Evolutionary conservation across 441 rosid species (phyloP).

Genomic region (Erodium texanum): DNA sequence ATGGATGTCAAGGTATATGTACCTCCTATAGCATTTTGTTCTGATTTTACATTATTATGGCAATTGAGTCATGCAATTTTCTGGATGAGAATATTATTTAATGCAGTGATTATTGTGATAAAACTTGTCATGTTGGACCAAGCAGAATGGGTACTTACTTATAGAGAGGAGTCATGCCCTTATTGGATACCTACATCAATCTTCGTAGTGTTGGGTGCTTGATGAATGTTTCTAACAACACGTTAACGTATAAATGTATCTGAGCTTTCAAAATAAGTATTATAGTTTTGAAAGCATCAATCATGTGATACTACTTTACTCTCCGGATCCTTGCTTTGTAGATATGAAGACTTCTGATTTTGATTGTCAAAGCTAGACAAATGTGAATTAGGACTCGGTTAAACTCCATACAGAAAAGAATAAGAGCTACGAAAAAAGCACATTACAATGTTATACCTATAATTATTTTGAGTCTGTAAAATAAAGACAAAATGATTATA

Average conservation of each 20-base stretch:
- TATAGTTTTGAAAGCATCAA: not conserved
- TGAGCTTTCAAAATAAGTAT: not conserved
- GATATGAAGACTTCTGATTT: not conserved
- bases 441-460: not conserved
- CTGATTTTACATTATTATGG: not conserved
- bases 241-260: not conserved
- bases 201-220: not conserved
- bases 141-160: not conserved
- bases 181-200: not conserved
- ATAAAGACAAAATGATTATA: too few species aligned
- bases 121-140: not conserved
- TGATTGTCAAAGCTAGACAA: not conserved
- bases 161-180: not conserved
- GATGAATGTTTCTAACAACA: not conserved
- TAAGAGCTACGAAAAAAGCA: not conserved
- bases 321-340: not conserved
- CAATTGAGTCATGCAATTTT: not conserved
- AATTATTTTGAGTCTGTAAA: not conserved
- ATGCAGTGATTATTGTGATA: constrained; percentile 3
- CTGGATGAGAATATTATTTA: not conserved
- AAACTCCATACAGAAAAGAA: not conserved
- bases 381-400: not conserved
- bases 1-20: constrained; percentile 52
- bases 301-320: not conserved
- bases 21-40: constrained; percentile 16